Percentiles rank a stretch among this genome's conserved stretches.
phyloP scores from a whole-genome alignment of 2,329 filamentous ascomycete species.

The Nemania serpens region DNA sequence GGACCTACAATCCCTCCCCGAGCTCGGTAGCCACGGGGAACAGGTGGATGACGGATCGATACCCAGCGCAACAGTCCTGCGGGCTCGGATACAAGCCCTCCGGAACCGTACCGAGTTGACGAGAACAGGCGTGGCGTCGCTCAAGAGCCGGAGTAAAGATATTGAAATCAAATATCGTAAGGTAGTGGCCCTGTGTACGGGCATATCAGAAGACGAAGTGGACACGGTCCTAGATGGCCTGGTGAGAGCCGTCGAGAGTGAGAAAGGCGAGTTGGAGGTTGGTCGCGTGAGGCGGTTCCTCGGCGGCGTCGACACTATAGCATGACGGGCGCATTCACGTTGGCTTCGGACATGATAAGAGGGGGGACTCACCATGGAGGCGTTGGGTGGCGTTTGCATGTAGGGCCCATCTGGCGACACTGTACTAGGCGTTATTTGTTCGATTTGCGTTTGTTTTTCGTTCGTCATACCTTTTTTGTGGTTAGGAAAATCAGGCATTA shows the following conservation, averaged over 20 bases:
- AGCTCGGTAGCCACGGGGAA: slow-evolving; percentile 37
- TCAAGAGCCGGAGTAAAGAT: slow-evolving; percentile 81
- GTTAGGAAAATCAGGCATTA: neutral
- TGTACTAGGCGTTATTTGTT: neutral
- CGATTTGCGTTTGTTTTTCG: neutral
- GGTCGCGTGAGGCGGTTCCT: slow-evolving; percentile 78
- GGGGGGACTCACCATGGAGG: neutral
- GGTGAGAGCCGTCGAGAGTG: slow-evolving; percentile 87
- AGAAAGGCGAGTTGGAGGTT: slow-evolving; percentile 76
- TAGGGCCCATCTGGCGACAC: neutral
- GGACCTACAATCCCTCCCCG: slow-evolving; percentile 55
- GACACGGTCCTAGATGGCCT: slow-evolving; percentile 80
- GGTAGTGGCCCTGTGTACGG: slow-evolving; percentile 86
- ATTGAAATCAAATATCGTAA: slow-evolving; percentile 86
- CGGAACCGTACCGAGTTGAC: slow-evolving; percentile 70
- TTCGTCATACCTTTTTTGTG: neutral
- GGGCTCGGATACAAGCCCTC: slow-evolving; percentile 72
- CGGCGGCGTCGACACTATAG: slow-evolving; percentile 72
- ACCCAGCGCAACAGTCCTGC: slow-evolving; percentile 64
- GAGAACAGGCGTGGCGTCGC: slow-evolving; percentile 66
- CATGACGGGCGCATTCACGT: slow-evolving; percentile 37
- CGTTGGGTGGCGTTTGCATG: slow-evolving; percentile 11
- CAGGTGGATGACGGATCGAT: slow-evolving; percentile 51
- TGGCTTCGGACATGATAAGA: neutral
- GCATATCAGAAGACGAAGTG: slow-evolving; percentile 75